Base-by-base conservation (phyloP, 371 early-diverging fungal species). In the Zancudomyces culisetae region DNA sequence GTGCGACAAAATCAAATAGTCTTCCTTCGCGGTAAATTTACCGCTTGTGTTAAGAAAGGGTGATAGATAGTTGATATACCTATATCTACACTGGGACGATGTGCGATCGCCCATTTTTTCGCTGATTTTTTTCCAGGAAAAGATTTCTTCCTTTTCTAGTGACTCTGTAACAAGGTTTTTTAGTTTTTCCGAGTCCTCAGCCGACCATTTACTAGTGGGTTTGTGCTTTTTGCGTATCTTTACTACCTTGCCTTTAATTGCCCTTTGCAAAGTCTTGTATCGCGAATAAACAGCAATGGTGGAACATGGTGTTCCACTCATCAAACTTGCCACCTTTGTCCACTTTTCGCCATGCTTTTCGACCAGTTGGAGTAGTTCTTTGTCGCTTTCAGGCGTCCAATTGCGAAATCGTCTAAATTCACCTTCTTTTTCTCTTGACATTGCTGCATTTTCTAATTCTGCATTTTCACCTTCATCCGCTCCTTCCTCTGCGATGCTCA, bases 331-430 rank as follows among this genome's bases (percentile, higher is more conserved):
- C 26, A 48, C 26, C 26, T 3, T 23, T 13, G 48, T 48, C 48
- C 48, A 48, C 48, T 48, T 48, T 48, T 27, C n/a, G n/a, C 27
- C n/a, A 27, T 48, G 26, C n/a, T 27, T 27, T 27, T 48, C 48
- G n/a, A 27, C 48, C 18, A 48, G 48, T 27, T 15, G 8, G n/a
- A 48, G 4, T 8, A 48, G 27, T n/a, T 26, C n/a, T n/a, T 19
- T 10, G n/a, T 15, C 27, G n/a, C 26, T 18, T 27, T 26, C 27
- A 6, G 6, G 2, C n/a, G 24, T n/a, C 48, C 48, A 48, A 3
- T 22, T 45, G n/a, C 22, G 6, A 24, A 8, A n/a, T 19, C 24
- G 10, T 20, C 22, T 12, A 45, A 10, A 20, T 22, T 12, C 13
- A 19, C 45, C 24, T 45, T 12, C 45, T 20, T 22, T 6, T 22